Base-by-base conservation (phyloP, 2,329 filamentous ascomycete genomes). In the Aspergillus awamori region DNA sequence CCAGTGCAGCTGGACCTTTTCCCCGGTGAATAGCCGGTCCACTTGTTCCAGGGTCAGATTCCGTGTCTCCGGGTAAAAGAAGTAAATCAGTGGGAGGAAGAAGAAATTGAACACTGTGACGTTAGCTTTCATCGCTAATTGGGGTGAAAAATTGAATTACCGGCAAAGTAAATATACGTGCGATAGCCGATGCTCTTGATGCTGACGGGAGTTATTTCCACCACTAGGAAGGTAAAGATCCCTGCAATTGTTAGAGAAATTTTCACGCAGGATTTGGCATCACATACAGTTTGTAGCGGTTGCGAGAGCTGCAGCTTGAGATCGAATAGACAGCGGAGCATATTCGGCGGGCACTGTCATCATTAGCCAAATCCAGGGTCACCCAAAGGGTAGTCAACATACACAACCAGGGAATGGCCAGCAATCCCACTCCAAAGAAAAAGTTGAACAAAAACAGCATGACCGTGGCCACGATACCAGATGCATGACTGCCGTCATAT, bases 381-480 rank as follows among this genome's bases (percentile, higher is more conserved):
- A 11, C 72, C 69, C 70, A 1, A 68, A 68, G 8, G 10, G 51
- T 43, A 22, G 20, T 26, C 26, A 28, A 67, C 68, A 39, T 69
- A 72, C 70, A 63, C 15, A 74, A 65, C 73, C 80, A 82, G 11
- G 79, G 79, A 13, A 81, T 77, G 4, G 80, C 82, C 41, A 82
- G 69, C 43, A 77, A 65, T 6, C 81, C 81, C 30, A 83, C 79
- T 15, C 77, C 82, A 62, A 85, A 84, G 73, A 82, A 83, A 47
- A 84, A 77, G 65, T 84, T 84, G 72, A 83, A 84, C 6, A 84
- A 65, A 70, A 85, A 84, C 70, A 85, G 82, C 78, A 82, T 81
- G 4, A 80, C 72, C 1, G 76, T 76, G 0, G 80, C 79, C 8
- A 80, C 79, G 57, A 79, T 77, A 60, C 76, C 80, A 2, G 76